Evolutionary conservation across 345 rosid genomes (phyloP).

Genomic region (Eucalyptus paniculata): DNA sequence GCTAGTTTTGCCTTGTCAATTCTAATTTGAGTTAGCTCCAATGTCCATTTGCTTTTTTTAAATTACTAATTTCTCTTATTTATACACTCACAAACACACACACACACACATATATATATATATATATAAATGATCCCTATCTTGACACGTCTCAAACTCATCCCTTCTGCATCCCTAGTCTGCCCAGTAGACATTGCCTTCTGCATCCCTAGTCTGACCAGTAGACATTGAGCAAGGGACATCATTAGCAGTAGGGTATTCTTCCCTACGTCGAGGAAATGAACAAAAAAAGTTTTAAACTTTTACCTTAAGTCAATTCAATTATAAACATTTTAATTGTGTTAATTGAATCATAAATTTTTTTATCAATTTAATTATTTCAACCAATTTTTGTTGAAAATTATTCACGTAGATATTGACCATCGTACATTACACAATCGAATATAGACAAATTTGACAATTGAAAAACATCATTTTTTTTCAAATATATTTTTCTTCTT

Average conservation of each 20-base stretch:
- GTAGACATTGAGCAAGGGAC: no score
- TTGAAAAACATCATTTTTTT: no score
- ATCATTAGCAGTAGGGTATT: not conserved
- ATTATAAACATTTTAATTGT: rapidly evolving
- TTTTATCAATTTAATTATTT: no score
- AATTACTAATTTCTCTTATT: not conserved
- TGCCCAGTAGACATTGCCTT: not conserved
- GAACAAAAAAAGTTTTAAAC: rapidly evolving
- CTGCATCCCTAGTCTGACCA: not conserved
- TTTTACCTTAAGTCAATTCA: rapidly evolving
- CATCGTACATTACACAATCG: rapidly evolving
- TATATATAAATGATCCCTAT: not conserved
- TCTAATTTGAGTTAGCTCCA: not conserved
- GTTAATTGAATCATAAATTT: rapidly evolving
- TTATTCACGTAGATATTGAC: rapidly evolving
- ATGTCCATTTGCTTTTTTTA: not conserved
- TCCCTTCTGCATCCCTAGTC: not conserved
- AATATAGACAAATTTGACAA: no score
- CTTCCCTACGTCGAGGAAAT: not conserved
- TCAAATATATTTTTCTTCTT: no score
- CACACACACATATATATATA: no score
- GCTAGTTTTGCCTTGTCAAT: not conserved
- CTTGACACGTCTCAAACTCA: not conserved
- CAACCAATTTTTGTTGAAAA: rapidly evolving
- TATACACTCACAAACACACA: no score